These are phyloP conservation scores for Fraxinus xanthoxyloides DNA, from an alignment of 305 asterid species.

Conservation along the genomic window DNA sequence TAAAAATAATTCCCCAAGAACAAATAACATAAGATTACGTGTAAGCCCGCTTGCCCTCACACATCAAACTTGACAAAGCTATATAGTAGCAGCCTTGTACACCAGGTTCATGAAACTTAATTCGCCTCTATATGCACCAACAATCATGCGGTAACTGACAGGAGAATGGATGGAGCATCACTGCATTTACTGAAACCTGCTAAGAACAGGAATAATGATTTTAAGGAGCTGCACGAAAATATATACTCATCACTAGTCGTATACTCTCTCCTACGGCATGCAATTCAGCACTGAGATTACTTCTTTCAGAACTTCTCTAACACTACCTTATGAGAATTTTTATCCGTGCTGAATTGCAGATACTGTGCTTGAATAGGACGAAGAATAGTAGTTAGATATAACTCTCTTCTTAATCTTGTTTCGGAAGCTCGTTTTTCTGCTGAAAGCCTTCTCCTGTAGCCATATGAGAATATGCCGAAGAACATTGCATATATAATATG, in stretches of 20 bases:
- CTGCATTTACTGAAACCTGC: slow-evolving; percentile 26
- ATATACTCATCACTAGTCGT: background rate
- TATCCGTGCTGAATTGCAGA: background rate
- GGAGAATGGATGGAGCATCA: slow-evolving; percentile 15
- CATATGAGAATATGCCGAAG: slow-evolving; percentile 5
- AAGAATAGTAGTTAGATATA: slow-evolving; percentile 2
- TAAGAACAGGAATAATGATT: background rate
- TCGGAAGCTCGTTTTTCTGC: slow-evolving; percentile 73
- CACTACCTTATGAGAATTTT: background rate
- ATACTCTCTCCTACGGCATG: background rate
- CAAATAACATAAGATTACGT: background rate
- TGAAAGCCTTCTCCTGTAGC: slow-evolving; percentile 68
- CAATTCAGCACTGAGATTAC: background rate
- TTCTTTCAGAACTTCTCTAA: background rate
- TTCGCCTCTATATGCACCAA: background rate
- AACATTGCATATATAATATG: background rate
- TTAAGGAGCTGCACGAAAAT: background rate
- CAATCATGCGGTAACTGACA: slow-evolving; percentile 22
- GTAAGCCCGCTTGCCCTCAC: background rate
- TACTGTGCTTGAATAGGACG: background rate
- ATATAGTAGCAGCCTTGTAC: background rate
- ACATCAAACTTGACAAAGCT: background rate
- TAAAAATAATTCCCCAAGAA: background rate
- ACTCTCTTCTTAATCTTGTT: slow-evolving; percentile 72
- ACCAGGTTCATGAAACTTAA: background rate